Conservation (phyloP, 164 flowering plant species). For the Akebia trifoliata region DNA sequence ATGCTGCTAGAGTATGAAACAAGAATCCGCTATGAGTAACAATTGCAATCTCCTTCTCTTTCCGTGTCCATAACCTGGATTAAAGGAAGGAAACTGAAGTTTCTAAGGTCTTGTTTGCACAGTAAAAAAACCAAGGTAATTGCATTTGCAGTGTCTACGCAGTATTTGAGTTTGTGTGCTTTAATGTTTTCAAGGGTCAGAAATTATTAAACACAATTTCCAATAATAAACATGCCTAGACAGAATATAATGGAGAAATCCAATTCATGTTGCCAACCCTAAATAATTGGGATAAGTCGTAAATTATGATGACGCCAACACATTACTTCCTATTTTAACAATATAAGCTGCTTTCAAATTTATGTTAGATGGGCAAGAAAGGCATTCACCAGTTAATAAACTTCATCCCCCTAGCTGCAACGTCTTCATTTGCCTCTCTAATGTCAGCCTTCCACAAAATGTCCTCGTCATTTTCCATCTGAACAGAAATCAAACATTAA, state of each 20-base stretch:
- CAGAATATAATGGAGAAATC: too few species aligned
- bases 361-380: background rate
- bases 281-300: background rate
- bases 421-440: constrained; percentile 63
- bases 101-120: background rate
- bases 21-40: constrained; percentile 85
- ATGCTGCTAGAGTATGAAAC: constrained; percentile 45
- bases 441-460: constrained; percentile 62
- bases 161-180: too few species aligned
- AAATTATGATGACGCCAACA: background rate
- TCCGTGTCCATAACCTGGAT: constrained; percentile 74
- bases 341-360: background rate
- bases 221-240: too few species aligned
- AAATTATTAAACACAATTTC: too few species aligned
- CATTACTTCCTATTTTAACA: background rate
- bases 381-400: constrained; percentile 61
- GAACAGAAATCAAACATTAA: constrained; percentile 15
- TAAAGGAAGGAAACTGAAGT: background rate
- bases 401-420: constrained; percentile 71
- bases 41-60: constrained; percentile 89
- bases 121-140: background rate
- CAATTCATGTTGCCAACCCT: background rate
- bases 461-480: constrained; percentile 88
- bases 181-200: too few species aligned
- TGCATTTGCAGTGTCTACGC: too few species aligned